Base-by-base conservation (phyloP, 1,284 basidiomycete species). In the Ustilago cynodontis region DNA sequence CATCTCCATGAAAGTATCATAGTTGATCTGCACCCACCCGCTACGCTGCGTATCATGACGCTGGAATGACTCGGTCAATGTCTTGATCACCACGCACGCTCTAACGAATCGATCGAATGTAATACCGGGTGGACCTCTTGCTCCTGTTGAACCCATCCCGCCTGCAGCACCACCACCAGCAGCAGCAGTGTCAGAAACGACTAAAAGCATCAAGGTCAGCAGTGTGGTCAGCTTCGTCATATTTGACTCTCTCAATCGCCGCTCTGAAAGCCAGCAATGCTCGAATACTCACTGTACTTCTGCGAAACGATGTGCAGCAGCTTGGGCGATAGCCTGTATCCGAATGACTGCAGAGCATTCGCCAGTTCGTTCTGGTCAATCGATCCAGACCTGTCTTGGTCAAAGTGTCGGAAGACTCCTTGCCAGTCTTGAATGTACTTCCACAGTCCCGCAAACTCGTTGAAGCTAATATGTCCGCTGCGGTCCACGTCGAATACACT, bases 401-500 rank as follows among this genome's bases (percentile, higher is more conserved):
- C 78, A 63, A 79, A 82, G 57, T 77, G 80, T 16, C 70, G 68
- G 69, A 82, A 82, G 29, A 82, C 78, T 50, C 68, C 76, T 22
- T 82, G 80, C 82, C 82, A 83, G 47, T 82, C 74, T 52, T 82
- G 74, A 37, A 83, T 77, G 68, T 83, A 83, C 58, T 78, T 80
- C 77, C 77, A 82, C 14, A 82, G 62, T 0, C 79, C 77, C 10
- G 71, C 77, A 22, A 82, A 79, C 54, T 82, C 81, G 62, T 81
- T 80, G 73, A 82, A 83, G 63, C 77, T 79, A 69, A 83, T 79
- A 43, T 74, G 75, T 6, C 81, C 81, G 49, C 61, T 64, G 29
- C 80, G 77, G 49, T 82, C 80, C 11, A 77, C 73, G 59, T 83
- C 82, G 43, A 82, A 82, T 31, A 83, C 78, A 55, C 60, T 65